Evolutionary conservation across 1,284 basidiomycete genomes (phyloP), one percentile per base, ranked within the genome.

Genomic region (Flammula alnicola): DNA sequence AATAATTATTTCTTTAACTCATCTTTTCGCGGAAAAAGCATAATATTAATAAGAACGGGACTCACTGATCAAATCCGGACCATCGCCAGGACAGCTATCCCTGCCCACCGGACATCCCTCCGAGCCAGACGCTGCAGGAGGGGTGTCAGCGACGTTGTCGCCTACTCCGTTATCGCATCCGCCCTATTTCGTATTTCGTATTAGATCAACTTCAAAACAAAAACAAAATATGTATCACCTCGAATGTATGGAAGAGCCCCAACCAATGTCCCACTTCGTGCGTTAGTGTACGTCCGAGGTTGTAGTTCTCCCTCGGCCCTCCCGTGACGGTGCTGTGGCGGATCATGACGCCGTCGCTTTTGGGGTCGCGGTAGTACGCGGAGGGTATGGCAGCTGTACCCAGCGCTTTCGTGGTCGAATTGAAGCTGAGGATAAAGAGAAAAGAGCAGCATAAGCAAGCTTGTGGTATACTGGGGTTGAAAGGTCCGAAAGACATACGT

Each of bases 71-170:
- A 71, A 70, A 55, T 75, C 72, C 26, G 63, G 58, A 29, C 74
- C 72, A 26, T 60, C 59, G 32, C 66, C 61, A 1, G 67, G 55
- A 63, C 77, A 79, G 23, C 73, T 74, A 51, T 75, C 72, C 6
- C 69, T 65, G 17, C 72, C 69, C 8, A 60, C 64, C 5, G 75
- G 75, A 59, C 76, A 78, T 2, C 72, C 74, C 6, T 42, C 7
- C 59, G 48, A 9, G 57, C 52, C 27, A 36, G 43, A 29, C 1
- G 49, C 54, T 43, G 65, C 60, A 12, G 63, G 55, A 23, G 63
- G 59, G 3, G 65, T 67, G 40, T 67, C 65, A 3, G 47, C 50
- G 22, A 67, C 60, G n/a, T 51, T 44, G 35, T 67, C 65, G 6
- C 65, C 65, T 23, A 47, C 29, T 1, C 47, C 53, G 26, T 51